Conservation (phyloP, 495 filamentous ascomycete genomes). For the Trichoderma gamsii region DNA sequence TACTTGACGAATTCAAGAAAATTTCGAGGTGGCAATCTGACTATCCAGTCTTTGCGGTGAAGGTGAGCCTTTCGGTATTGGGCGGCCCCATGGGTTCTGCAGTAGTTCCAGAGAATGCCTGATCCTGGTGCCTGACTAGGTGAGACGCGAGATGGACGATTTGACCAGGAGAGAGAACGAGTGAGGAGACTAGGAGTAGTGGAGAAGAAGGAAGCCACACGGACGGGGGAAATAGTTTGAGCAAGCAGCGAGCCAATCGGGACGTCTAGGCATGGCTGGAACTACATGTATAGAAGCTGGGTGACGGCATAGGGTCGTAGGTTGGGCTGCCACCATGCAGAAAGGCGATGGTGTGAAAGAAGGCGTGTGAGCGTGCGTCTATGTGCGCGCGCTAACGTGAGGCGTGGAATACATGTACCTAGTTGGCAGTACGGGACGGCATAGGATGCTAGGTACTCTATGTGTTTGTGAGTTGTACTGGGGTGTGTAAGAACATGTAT, state of each 20-base stretch:
- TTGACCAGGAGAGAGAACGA: not conserved
- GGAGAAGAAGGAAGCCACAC: not conserved
- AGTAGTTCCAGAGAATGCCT: not conserved
- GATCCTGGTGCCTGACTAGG: slow-evolving; percentile 9
- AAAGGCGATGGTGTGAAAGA: not conserved
- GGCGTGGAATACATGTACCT: not conserved
- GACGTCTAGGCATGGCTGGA: not conserved
- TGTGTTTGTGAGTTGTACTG: not conserved
- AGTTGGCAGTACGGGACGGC: not conserved
- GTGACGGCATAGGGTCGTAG: not conserved
- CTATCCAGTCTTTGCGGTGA: slow-evolving; percentile 1
- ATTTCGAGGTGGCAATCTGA: not conserved
- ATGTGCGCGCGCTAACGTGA: not conserved
- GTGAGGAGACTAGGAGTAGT: too few species aligned
- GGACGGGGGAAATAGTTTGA: not conserved
- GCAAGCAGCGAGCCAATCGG: not conserved
- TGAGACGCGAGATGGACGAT: not conserved
- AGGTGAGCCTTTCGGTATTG: slow-evolving; percentile 10
- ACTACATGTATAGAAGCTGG: too few species aligned
- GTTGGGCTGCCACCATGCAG: not conserved
- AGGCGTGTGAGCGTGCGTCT: not conserved
- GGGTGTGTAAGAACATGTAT: not conserved
- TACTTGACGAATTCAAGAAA: not conserved
- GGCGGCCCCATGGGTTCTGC: not conserved
- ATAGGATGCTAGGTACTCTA: not conserved